phyloP scores from a whole-genome alignment of 345 rosid species.

The Passiflora organensis region DNA sequence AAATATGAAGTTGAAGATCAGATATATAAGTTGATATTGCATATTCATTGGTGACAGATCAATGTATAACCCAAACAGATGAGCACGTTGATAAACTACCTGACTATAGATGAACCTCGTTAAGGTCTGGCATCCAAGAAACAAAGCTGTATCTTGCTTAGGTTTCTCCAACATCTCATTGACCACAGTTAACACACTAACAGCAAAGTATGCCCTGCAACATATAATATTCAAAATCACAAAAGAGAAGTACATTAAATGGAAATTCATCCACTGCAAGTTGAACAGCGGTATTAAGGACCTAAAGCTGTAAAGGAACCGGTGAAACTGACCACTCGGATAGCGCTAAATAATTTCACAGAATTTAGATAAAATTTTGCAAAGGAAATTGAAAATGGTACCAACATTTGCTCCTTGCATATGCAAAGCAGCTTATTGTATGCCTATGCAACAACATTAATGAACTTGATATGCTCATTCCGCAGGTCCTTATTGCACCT shows the following conservation, averaged over 20 bases:
- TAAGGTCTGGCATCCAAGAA: slow-evolving; percentile 88
- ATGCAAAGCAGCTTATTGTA: slow-evolving; percentile 70
- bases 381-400: too few relatives aligned
- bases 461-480: slow-evolving; percentile 54
- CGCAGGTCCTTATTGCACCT: slow-evolving; percentile 85
- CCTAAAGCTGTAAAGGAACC: too few relatives aligned
- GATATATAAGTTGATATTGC: too few relatives aligned
- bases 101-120: slow-evolving; percentile 74
- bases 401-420: slow-evolving; percentile 90
- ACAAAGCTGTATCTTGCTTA: slow-evolving; percentile 53
- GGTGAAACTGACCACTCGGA: too few relatives aligned
- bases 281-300: background rate
- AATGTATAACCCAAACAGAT: too few relatives aligned
- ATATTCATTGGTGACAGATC: too few relatives aligned
- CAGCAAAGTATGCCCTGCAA: slow-evolving; percentile 76
- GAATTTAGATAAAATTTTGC: too few relatives aligned
- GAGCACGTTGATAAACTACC: slow-evolving; percentile 33
- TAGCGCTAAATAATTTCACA: too few relatives aligned
- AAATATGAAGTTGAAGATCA: too few relatives aligned
- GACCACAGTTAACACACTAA: slow-evolving; percentile 71
- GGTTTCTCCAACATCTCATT: slow-evolving; percentile 66
- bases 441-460: slow-evolving; percentile 57
- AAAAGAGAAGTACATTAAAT: background rate
- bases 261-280: background rate
- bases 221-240: background rate